Percentiles rank a stretch among this genome's conserved stretches.
phyloP scores from a whole-genome alignment of 306 rosid genomes.

The Hylodesmum podocarpum region DNA sequence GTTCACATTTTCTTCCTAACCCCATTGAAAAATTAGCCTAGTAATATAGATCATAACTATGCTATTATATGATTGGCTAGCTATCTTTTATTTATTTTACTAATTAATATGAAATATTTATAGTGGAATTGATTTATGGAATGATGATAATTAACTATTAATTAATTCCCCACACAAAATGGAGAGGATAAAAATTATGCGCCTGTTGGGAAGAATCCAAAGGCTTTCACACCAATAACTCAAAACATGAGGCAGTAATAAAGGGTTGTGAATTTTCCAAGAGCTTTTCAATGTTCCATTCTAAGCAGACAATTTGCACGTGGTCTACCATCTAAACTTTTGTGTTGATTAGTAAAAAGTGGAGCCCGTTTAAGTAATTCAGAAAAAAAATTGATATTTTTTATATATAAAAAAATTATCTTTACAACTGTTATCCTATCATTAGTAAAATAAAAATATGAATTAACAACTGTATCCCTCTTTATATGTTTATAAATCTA shows the following conservation, averaged over 20 bases:
- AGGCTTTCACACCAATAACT: constrained; percentile 42
- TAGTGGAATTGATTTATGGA: not conserved
- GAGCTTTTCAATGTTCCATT: constrained; percentile 30
- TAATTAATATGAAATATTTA: not conserved
- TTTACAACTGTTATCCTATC: constrained; percentile 21
- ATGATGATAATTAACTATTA: not conserved
- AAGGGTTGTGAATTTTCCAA: constrained; percentile 22
- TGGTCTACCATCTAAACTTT: not conserved
- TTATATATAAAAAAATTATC: too few species aligned
- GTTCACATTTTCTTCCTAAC: constrained; percentile 35
- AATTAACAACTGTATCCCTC: constrained; percentile 30
- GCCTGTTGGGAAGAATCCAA: constrained; percentile 32
- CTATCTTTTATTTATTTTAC: not conserved
- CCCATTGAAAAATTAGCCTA: constrained; percentile 37
- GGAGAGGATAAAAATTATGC: not conserved
- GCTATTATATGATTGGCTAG: not conserved
- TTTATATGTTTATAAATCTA: not conserved
- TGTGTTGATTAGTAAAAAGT: not conserved
- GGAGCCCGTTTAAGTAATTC: not conserved
- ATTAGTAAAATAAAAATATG: not conserved
- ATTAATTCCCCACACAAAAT: constrained; percentile 10
- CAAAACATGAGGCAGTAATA: constrained; percentile 15
- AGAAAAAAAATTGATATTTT: not conserved
- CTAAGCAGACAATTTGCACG: constrained; percentile 5
- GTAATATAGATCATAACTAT: constrained; percentile 4